phyloP scores from a whole-genome alignment of 83 land plant genomes.

The Picea abies region DNA sequence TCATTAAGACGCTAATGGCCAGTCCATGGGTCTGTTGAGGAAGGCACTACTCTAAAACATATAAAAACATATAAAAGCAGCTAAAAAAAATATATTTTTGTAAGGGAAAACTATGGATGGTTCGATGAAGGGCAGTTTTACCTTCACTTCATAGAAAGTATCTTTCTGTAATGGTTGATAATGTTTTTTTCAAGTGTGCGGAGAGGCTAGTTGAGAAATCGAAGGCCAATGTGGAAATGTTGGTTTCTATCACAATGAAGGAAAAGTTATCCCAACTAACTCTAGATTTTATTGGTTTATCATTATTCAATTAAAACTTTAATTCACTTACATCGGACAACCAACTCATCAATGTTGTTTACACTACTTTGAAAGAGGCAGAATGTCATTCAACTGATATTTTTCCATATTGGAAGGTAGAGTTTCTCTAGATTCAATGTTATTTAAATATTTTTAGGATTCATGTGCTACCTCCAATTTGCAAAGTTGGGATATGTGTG shows the following conservation, averaged over 20 bases:
- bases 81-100: too few relatives aligned
- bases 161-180: slow-evolving; percentile 88
- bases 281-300: slow-evolving; percentile 92
- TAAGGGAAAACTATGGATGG: too few relatives aligned
- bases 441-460: slow-evolving; percentile 8
- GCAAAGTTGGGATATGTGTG: not conserved
- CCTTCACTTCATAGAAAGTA: slow-evolving; percentile 96
- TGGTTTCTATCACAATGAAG: slow-evolving; percentile 88
- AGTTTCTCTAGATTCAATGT: not conserved
- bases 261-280: slow-evolving; percentile 89
- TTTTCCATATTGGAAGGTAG: slow-evolving; percentile 96
- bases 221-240: slow-evolving; percentile 34
- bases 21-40: too few relatives aligned
- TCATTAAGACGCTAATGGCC: too few relatives aligned
- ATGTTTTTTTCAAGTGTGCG: slow-evolving; percentile 89
- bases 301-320: slow-evolving; percentile 95
- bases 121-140: slow-evolving; percentile 76
- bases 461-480: not conserved
- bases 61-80: too few relatives aligned
- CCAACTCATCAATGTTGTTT: slow-evolving; percentile 96
- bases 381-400: slow-evolving; percentile 92
- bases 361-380: slow-evolving; percentile 95
- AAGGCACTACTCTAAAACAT: too few relatives aligned
- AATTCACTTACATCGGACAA: slow-evolving; percentile 88
- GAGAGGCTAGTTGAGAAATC: slow-evolving; percentile 80